Percentiles rank a stretch among this genome's conserved stretches.
These are phyloP conservation scores for Echeveria elegans DNA, from an alignment of 164 flowering plant genomes.

Conservation along the genomic window DNA sequence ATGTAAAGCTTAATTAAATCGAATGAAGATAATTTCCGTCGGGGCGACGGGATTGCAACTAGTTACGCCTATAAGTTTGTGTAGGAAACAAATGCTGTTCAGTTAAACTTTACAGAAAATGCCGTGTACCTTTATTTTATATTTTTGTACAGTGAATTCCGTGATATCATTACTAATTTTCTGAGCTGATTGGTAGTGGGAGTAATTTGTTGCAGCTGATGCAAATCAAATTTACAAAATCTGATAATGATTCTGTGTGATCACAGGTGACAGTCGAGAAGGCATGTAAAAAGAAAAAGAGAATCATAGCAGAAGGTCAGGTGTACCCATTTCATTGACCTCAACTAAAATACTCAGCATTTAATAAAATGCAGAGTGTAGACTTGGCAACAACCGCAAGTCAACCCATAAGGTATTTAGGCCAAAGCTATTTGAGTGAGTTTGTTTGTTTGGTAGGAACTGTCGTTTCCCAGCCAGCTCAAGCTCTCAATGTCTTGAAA, in stretches of 20 bases:
- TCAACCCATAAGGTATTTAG: constrained; percentile 21
- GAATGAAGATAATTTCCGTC: no score
- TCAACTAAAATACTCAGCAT: background rate
- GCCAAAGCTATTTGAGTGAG: background rate
- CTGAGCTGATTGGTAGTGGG: no score
- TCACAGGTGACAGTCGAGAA: background rate
- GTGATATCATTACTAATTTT: no score
- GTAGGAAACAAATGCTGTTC: no score
- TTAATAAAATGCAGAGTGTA: background rate
- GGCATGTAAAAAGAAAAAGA: background rate
- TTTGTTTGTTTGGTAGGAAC: constrained; percentile 39
- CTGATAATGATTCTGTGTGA: no score
- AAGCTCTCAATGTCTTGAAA: background rate
- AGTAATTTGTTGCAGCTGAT: no score
- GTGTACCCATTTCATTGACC: background rate
- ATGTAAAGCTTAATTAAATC: no score
- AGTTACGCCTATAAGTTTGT: no score
- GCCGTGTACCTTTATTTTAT: no score
- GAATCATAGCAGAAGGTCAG: constrained; percentile 8
- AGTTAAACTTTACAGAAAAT: no score
- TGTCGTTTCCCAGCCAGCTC: constrained; percentile 24
- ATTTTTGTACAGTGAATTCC: no score
- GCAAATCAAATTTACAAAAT: background rate
- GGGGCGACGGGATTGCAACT: no score
- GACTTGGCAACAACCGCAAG: constrained; percentile 27